A percentile compares a stretch with the other conserved stretches of the same genome.
phyloP scores from a whole-genome alignment of 164 flowering plant species.

The grape (Vitis vinifera) region ASM3070453v1 NC_081819.1:19728001-19728500 shows the following conservation, averaged over 20 bases:
- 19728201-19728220: constrained; percentile 74
- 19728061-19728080: constrained; percentile 73
- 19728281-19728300: constrained; percentile 71
- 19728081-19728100: constrained; percentile 54
- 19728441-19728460: constrained; percentile 83
- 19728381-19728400: constrained; percentile 85
- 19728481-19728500: constrained; percentile 77
- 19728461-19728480: constrained; percentile 60
- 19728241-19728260: constrained; percentile 64
- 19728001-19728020: constrained; percentile 51
- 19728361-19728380: constrained; percentile 87
- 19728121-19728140: constrained; percentile 57
- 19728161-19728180: constrained; percentile 88
- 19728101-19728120: constrained; percentile 75
- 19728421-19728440: constrained; percentile 62
- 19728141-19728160: constrained; percentile 59
- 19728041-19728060: constrained; percentile 60
- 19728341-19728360: constrained; percentile 67
- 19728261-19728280: constrained; percentile 21
- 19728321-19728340: constrained; percentile 84
- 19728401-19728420: constrained; percentile 93
- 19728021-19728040: constrained; percentile 73
- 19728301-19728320: constrained; percentile 85
- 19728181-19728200: constrained; percentile 77
- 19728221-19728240: constrained; percentile 72